Conservation (phyloP, 495 filamentous ascomycete species). For the Penicillium robsamsonii region DNA sequence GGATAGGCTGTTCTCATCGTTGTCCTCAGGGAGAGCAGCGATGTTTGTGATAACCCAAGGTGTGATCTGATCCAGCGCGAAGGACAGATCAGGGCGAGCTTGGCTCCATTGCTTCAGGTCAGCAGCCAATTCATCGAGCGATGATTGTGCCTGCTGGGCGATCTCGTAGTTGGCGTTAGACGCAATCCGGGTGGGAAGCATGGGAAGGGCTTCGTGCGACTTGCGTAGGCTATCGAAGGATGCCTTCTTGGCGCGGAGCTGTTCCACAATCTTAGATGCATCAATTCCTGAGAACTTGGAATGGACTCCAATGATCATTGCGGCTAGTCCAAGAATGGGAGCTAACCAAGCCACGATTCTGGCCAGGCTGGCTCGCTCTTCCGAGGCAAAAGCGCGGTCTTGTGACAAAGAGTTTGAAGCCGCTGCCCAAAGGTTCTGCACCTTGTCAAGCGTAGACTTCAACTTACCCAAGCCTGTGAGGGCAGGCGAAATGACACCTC, state of each 20-base stretch:
- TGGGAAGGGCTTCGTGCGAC: slow-evolving; percentile 47
- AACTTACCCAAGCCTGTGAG: slow-evolving; percentile 39
- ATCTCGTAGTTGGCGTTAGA: slow-evolving; percentile 45
- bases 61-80: slow-evolving; percentile 59
- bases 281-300: slow-evolving; percentile 54
- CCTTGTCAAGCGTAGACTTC: slow-evolving; percentile 35
- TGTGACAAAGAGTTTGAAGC: slow-evolving; percentile 31
- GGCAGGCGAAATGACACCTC: slow-evolving; percentile 49
- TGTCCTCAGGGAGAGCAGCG: slow-evolving; percentile 8
- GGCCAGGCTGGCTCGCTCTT: slow-evolving; percentile 21
- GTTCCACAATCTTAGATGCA: slow-evolving; percentile 37
- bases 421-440: slow-evolving; percentile 44
- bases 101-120: slow-evolving; percentile 44
- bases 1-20: slow-evolving; percentile 21
- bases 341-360: slow-evolving; percentile 49
- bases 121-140: slow-evolving; percentile 42
- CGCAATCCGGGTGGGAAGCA: slow-evolving; percentile 53
- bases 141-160: slow-evolving; percentile 42
- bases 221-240: slow-evolving; percentile 38
- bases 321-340: slow-evolving; percentile 46
- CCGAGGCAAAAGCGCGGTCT: slow-evolving; percentile 18
- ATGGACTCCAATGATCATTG: slow-evolving; percentile 55
- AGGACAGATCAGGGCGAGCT: slow-evolving; percentile 57
- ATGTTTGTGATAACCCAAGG: slow-evolving; percentile 39
- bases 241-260: slow-evolving; percentile 51